Conservation (phyloP, 306 rosid genomes). For the Sechiopsis laciniata region DNA sequence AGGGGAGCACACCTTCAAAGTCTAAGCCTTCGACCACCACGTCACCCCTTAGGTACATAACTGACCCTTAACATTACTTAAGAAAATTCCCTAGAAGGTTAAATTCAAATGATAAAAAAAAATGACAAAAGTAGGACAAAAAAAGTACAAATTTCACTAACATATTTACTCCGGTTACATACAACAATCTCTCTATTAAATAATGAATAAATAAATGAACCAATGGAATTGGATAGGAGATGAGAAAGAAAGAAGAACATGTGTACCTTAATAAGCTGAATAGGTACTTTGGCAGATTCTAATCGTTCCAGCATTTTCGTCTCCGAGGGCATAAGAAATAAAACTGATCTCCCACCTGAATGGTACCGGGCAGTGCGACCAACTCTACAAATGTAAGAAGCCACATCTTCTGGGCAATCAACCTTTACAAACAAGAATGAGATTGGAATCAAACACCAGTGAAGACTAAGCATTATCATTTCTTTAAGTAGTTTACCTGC, state of each 20-base stretch:
- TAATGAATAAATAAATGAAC: background rate
- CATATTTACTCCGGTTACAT: no score
- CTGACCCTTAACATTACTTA: background rate
- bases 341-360: slow-evolving; percentile 67
- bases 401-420: slow-evolving; percentile 87
- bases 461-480: background rate
- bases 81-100: background rate
- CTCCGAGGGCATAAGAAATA: slow-evolving; percentile 78
- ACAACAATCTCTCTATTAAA: background rate
- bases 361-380: slow-evolving; percentile 91
- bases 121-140: background rate
- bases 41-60: no score
- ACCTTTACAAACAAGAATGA: slow-evolving; percentile 38
- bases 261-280: slow-evolving; percentile 55
- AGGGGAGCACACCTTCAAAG: no score
- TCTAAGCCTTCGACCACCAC: no score
- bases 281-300: slow-evolving; percentile 62
- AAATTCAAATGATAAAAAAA: background rate
- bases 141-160: no score
- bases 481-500: slow-evolving; percentile 49
- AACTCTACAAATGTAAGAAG: slow-evolving; percentile 86
- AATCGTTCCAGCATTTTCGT: slow-evolving; percentile 67
- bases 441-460: slow-evolving; percentile 6
- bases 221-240: background rate
- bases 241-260: slow-evolving; percentile 11